phyloP scores from a whole-genome alignment of 768 basidiomycete genomes.

The Leccinum olivaceopallidum region DNA sequence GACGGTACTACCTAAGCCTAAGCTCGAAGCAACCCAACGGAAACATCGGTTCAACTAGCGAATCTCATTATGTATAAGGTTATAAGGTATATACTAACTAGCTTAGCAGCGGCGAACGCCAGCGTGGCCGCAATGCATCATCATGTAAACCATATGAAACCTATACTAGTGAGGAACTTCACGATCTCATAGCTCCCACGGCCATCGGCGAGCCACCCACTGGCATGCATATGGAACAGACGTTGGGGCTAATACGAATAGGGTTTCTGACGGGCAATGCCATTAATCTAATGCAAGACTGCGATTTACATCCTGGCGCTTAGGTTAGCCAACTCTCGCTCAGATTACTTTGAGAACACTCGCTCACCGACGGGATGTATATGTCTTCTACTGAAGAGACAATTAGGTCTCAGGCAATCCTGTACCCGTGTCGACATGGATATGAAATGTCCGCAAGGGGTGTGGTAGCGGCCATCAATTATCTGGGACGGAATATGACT shows the following conservation, averaged over 20 bases:
- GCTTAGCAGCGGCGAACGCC: conserved; percentile 18
- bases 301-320: conserved; percentile 52
- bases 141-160: conserved; percentile 2
- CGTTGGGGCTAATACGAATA: conserved; percentile 64
- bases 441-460: conserved; percentile 68
- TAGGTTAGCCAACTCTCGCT: conserved; percentile 16
- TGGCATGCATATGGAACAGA: conserved; percentile 36
- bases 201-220: conserved; percentile 9
- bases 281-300: conserved; percentile 65
- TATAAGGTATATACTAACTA: conserved; percentile 23
- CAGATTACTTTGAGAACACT: neutral
- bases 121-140: conserved; percentile 21
- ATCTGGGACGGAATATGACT: conserved; percentile 42
- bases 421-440: conserved; percentile 68
- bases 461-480: conserved; percentile 75
- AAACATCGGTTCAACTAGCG: conserved; percentile 1
- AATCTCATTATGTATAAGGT: conserved; percentile 24
- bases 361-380: conserved; percentile 51
- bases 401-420: conserved; percentile 64
- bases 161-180: neutral
- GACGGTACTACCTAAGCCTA: neutral
- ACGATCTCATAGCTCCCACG: conserved; percentile 23
- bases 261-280: conserved; percentile 66
- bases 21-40: neutral
- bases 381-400: conserved; percentile 72